Evolutionary conservation across 257 asterid genomes (phyloP).

Genomic region (Lithospermum erythrorhizon): DNA sequence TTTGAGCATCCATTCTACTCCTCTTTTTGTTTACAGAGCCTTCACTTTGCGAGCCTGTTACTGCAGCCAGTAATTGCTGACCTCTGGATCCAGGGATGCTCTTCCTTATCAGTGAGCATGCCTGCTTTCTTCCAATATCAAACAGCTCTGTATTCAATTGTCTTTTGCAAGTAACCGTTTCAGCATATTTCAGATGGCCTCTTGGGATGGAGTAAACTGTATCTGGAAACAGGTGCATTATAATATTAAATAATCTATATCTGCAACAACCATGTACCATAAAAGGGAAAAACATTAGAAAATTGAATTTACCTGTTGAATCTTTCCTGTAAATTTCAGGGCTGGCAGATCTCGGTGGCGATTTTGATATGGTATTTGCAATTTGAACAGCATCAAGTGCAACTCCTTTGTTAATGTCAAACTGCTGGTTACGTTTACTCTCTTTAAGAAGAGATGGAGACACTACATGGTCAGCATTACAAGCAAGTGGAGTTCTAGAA

Average conservation of each 20-base stretch:
- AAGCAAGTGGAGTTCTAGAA: slow-evolving; percentile 6
- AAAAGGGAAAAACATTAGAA: background rate
- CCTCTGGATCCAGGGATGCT: slow-evolving; percentile 41
- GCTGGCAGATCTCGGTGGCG: slow-evolving; percentile 45
- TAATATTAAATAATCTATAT: background rate
- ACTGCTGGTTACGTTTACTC: slow-evolving; percentile 12
- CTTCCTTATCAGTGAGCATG: slow-evolving; percentile 32
- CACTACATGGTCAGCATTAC: slow-evolving; percentile 15
- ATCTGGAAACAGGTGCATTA: slow-evolving; percentile 21
- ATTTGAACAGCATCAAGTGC: background rate
- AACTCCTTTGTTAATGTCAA: slow-evolving; percentile 2
- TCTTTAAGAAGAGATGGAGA: slow-evolving; percentile 26
- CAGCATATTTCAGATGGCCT: slow-evolving; percentile 21
- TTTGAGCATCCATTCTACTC: slow-evolving; percentile 16
- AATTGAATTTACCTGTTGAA: slow-evolving; percentile 42
- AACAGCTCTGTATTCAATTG: slow-evolving; percentile 47
- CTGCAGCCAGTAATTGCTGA: slow-evolving; percentile 49
- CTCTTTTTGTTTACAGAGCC: slow-evolving; percentile 40
- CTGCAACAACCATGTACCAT: background rate
- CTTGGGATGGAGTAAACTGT: slow-evolving; percentile 27
- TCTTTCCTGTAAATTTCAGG: slow-evolving; percentile 72
- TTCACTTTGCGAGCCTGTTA: slow-evolving; percentile 27
- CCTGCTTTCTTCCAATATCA: slow-evolving; percentile 45
- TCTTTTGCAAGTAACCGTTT: slow-evolving; percentile 47
- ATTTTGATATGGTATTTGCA: slow-evolving; percentile 13